Conservation (phyloP, 257 asterid species). For the Mitragyna speciosa region DNA sequence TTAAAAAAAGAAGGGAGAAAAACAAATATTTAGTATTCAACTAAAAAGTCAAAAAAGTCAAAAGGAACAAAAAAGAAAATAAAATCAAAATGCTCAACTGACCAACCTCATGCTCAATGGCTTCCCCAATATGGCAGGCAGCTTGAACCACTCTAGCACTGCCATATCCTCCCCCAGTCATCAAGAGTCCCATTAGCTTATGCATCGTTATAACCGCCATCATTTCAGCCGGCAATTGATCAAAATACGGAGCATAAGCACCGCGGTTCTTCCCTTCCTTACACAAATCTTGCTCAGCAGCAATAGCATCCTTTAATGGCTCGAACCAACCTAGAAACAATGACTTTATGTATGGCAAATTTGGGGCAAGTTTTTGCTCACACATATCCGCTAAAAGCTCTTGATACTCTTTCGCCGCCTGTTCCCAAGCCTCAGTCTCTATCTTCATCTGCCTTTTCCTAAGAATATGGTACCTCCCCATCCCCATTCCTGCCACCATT, state of each 20-base stretch:
- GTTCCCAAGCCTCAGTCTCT: constrained; percentile 93
- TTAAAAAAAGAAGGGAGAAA: too few relatives aligned
- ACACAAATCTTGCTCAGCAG: constrained; percentile 72
- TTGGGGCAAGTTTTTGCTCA: constrained; percentile 90
- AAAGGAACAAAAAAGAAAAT: background rate
- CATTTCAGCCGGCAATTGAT: constrained; percentile 84
- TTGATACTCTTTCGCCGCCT: constrained; percentile 83
- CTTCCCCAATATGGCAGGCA: constrained; percentile 74
- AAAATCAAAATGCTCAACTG: constrained; percentile 1
- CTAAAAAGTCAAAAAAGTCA: background rate
- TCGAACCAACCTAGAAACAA: constrained; percentile 96
- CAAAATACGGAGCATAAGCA: constrained; percentile 59
- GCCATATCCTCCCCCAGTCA: constrained; percentile 79
- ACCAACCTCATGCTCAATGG: constrained; percentile 90
- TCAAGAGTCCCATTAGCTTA: constrained; percentile 80
- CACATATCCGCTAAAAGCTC: constrained; percentile 89
- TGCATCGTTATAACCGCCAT: constrained; percentile 98
- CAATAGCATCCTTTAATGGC: constrained; percentile 82
- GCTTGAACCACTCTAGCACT: constrained; percentile 83
- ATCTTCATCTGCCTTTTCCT: constrained; percentile 75
- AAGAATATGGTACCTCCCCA: constrained; percentile 60
- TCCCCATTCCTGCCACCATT: constrained; percentile 61
- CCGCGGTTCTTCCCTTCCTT: constrained; percentile 46
- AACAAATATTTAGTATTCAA: background rate
- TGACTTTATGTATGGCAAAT: constrained; percentile 86